Conservation (phyloP, 176 grass and related monocot genomes). For the Stipa capillata region DNA sequence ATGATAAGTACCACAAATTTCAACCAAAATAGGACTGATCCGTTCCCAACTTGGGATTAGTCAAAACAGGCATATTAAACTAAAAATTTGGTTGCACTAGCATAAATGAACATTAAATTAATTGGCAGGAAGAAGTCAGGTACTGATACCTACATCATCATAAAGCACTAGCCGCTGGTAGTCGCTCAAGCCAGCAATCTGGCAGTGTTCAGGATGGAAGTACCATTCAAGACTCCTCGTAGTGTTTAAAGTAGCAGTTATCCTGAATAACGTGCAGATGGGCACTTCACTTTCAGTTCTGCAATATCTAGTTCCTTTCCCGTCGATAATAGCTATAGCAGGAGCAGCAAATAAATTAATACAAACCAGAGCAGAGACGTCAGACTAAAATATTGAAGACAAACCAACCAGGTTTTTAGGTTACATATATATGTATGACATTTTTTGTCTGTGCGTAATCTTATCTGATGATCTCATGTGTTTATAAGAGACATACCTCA, state of each 20-base stretch:
- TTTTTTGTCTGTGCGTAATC: no score
- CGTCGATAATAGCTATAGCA: background rate
- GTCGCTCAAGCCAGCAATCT: background rate
- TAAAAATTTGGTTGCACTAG: background rate
- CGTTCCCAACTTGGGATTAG: background rate
- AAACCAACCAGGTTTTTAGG: no score
- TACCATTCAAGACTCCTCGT: conserved; percentile 3
- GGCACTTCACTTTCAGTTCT: background rate
- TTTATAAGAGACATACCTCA: background rate
- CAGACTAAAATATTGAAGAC: background rate
- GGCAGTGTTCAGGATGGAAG: background rate
- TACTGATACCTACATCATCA: background rate
- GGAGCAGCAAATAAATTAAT: background rate
- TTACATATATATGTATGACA: no score
- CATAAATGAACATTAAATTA: background rate
- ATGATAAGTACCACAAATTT: background rate
- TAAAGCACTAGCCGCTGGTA: conserved; percentile 24
- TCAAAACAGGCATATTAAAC: background rate
- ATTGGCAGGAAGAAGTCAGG: background rate
- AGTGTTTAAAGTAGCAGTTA: background rate
- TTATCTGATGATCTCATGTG: background rate
- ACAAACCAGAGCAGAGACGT: background rate
- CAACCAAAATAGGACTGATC: background rate
- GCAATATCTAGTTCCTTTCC: background rate
- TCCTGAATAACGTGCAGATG: background rate